A percentile compares a stretch with the other conserved stretches of the same genome.
These are phyloP conservation scores for Penicillium sp. DNA, from an alignment of 2,329 filamentous ascomycete species.

Conservation along the genomic window DNA sequence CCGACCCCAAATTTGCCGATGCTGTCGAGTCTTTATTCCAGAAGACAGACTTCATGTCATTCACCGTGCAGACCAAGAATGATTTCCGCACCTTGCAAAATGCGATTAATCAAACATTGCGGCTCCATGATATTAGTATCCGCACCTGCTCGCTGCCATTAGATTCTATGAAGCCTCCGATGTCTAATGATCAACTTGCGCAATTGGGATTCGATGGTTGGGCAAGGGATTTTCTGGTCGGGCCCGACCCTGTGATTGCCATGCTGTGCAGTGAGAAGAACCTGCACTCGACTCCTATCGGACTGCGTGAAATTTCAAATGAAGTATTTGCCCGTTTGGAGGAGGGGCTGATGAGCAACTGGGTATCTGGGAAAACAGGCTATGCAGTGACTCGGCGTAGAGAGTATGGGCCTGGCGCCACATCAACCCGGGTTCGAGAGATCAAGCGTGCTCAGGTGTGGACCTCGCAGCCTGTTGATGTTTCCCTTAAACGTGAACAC, in stretches of 20 bases:
- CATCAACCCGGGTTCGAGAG: conserved; percentile 64
- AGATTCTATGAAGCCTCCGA: conserved; percentile 53
- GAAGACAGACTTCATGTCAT: conserved; percentile 53
- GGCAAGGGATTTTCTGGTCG: conserved; percentile 73
- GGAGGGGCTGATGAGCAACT: conserved; percentile 59
- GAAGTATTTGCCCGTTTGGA: conserved; percentile 67
- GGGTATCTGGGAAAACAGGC: conserved; percentile 64
- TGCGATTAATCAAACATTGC: conserved; percentile 62
- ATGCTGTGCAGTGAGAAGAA: conserved; percentile 77
- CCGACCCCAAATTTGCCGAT: conserved; percentile 64
- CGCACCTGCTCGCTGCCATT: conserved; percentile 60
- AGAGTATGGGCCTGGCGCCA: conserved; percentile 75
- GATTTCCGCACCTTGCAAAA: conserved; percentile 74
- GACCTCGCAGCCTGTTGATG: conserved; percentile 73
- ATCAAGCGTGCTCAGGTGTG: conserved; percentile 66
- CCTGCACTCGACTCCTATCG: conserved; percentile 67
- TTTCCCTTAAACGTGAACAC: conserved; percentile 56
- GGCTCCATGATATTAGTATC: conserved; percentile 68
- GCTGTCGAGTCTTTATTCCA: conserved; percentile 59
- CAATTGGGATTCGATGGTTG: conserved; percentile 72
- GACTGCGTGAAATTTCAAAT: conserved; percentile 61
- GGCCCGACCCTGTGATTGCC: conserved; percentile 77
- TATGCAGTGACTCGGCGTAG: conserved; percentile 68
- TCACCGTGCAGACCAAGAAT: conserved; percentile 71
- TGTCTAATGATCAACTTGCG: conserved; percentile 56